phyloP scores from a whole-genome alignment of 2,329 filamentous ascomycete species.

The Trichoderma atrobrunneum region DNA sequence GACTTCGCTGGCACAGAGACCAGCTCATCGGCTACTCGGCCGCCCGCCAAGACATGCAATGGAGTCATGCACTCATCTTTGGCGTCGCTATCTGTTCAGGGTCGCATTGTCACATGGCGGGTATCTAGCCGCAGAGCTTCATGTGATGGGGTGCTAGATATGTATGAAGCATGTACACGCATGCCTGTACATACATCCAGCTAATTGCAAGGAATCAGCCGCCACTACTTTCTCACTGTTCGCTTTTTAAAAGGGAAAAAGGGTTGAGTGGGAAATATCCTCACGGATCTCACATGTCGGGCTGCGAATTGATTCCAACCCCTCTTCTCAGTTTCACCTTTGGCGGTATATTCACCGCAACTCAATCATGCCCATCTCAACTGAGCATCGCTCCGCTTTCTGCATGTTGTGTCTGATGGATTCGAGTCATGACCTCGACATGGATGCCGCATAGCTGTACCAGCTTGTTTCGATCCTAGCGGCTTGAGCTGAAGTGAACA shows the following conservation, averaged over 20 bases:
- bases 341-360: slow-evolving; percentile 9
- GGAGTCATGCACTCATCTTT: slow-evolving; percentile 14
- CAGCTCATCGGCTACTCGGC: slow-evolving; percentile 14
- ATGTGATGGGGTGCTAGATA: slow-evolving; percentile 7
- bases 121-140: slow-evolving; percentile 3
- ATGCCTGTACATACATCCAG: not conserved
- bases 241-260: not conserved
- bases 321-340: not conserved
- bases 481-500: not conserved
- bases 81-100: not conserved
- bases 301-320: not conserved
- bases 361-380: not conserved
- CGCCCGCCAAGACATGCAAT: slow-evolving; percentile 6
- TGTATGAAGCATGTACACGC: not conserved
- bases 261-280: not conserved
- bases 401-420: not conserved
- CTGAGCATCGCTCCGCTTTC: not conserved
- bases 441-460: not conserved
- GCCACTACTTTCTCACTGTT: not conserved
- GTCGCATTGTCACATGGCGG: slow-evolving; percentile 13
- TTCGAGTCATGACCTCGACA: slow-evolving; percentile 3
- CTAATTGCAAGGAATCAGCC: not conserved
- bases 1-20: not conserved
- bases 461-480: not conserved
- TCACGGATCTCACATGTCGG: not conserved